These are phyloP conservation scores for Aphanoascus verrucosus DNA, from an alignment of 2,329 filamentous ascomycete genomes.

Conservation along the genomic window DNA sequence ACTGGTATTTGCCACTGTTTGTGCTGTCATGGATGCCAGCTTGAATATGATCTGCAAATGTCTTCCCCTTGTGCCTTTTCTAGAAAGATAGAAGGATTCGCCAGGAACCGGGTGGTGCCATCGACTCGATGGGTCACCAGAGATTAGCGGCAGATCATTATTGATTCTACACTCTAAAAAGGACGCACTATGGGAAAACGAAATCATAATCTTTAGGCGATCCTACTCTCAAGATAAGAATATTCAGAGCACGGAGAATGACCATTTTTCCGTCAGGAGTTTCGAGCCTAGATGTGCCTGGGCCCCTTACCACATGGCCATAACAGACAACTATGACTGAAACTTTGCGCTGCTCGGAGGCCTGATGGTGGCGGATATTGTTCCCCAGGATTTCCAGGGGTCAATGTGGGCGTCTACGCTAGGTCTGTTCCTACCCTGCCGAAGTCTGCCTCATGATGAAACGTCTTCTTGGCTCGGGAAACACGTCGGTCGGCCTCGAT, in stretches of 20 bases:
- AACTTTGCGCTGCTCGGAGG: background rate
- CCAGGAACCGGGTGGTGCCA: background rate
- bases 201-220: background rate
- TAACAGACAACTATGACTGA: background rate
- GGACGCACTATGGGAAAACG: no score
- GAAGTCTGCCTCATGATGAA: conserved; percentile 4
- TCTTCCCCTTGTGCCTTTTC: no score
- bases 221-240: background rate
- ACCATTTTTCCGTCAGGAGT: background rate
- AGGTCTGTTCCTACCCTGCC: background rate
- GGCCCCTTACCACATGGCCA: background rate
- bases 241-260: background rate
- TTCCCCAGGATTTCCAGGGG: conserved; percentile 1
- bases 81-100: background rate
- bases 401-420: background rate
- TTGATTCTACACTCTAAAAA: background rate
- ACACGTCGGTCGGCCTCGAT: background rate
- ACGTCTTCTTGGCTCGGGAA: conserved; percentile 4
- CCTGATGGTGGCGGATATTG: background rate
- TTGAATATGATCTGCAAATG: no score
- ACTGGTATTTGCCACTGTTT: background rate
- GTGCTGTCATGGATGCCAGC: no score
- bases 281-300: conserved; percentile 5
- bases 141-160: conserved; percentile 2
- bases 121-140: background rate